Percentiles rank a stretch among this genome's conserved stretches.
Evolutionary conservation across 1,139 yeast genomes (phyloP).

Genomic region (Meyerozyma smithsonii): DNA sequence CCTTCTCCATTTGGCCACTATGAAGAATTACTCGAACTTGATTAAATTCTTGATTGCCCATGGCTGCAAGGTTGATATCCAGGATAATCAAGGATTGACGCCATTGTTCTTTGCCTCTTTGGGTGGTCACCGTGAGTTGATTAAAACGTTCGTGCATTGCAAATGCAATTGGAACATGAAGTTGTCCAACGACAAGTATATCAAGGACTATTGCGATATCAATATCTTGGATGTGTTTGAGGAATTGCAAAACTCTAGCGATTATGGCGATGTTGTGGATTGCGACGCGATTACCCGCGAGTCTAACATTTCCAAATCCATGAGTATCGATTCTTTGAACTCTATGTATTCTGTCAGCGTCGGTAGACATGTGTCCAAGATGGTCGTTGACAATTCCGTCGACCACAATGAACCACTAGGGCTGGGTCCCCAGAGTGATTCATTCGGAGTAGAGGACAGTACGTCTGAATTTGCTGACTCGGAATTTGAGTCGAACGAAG

Average conservation of each 20-base stretch:
- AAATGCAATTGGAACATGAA: slow-evolving; percentile 59
- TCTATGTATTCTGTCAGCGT: slow-evolving; percentile 35
- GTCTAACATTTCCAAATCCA: slow-evolving; percentile 22
- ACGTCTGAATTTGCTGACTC: slow-evolving; percentile 41
- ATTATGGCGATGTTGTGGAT: slow-evolving; percentile 10
- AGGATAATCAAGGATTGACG: slow-evolving; percentile 77
- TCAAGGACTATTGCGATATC: slow-evolving; percentile 54
- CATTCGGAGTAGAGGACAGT: slow-evolving; percentile 18
- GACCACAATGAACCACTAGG: slow-evolving; percentile 4
- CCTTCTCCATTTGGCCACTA: slow-evolving; percentile 75
- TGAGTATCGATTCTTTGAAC: slow-evolving; percentile 37
- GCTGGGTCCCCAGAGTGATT: slow-evolving; percentile 6
- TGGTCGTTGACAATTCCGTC: slow-evolving; percentile 26
- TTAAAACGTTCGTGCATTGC: slow-evolving; percentile 53
- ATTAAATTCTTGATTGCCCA: slow-evolving; percentile 61
- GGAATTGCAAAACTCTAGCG: slow-evolving; percentile 15
- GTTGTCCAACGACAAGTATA: slow-evolving; percentile 54
- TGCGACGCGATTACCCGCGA: slow-evolving; percentile 13
- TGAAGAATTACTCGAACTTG: slow-evolving; percentile 64
- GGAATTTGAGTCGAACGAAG: slow-evolving; percentile 29
- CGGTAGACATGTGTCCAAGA: slow-evolving; percentile 40
- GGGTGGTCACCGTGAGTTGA: slow-evolving; percentile 63
- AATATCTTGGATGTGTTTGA: slow-evolving; percentile 57
- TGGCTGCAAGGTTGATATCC: slow-evolving; percentile 75
- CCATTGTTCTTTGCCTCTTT: slow-evolving; percentile 85